Evolutionary conservation across 169 alveolate genomes (phyloP).

Genomic region (Plasmodium gaboni): DNA sequence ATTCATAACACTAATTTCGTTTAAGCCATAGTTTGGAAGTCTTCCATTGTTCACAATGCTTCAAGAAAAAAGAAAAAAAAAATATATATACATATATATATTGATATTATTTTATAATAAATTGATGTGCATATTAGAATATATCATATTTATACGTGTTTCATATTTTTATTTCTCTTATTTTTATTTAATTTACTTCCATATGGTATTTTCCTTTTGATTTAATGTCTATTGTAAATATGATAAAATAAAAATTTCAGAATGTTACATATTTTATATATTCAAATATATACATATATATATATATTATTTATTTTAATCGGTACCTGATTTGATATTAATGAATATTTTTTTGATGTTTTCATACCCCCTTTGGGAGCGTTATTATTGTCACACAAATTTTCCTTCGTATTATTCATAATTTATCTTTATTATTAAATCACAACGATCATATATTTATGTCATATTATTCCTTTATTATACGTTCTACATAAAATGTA

Average conservation of each 20-base stretch:
- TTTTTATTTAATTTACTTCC: constrained; percentile 50
- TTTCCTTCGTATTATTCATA: constrained; percentile 3
- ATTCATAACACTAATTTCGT: constrained; percentile 63
- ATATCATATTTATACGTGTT: too few species aligned
- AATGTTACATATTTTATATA: not conserved
- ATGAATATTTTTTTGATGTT: constrained; percentile 34
- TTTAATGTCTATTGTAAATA: constrained; percentile 25
- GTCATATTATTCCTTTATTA: too few species aligned
- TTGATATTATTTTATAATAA: too few species aligned
- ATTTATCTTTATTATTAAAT: not conserved
- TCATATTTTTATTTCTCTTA: not conserved
- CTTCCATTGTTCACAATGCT: constrained; percentile 38
- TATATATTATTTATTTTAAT: not conserved
- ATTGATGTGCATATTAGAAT: not conserved
- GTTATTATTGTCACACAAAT: too few species aligned
- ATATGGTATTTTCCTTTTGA: constrained; percentile 46
- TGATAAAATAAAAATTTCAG: not conserved
- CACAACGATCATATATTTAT: too few species aligned
- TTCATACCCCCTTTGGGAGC: not conserved
- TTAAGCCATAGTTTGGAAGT: constrained; percentile 65
- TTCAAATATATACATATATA: not conserved
- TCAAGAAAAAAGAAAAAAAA: constrained; percentile 20
- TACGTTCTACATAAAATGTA: too few species aligned
- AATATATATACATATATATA: not conserved
- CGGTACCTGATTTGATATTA: constrained; percentile 67